These are phyloP conservation scores for Symbiodinium natans DNA, from an alignment of 73 alveolate species.

Conservation along the genomic window DNA sequence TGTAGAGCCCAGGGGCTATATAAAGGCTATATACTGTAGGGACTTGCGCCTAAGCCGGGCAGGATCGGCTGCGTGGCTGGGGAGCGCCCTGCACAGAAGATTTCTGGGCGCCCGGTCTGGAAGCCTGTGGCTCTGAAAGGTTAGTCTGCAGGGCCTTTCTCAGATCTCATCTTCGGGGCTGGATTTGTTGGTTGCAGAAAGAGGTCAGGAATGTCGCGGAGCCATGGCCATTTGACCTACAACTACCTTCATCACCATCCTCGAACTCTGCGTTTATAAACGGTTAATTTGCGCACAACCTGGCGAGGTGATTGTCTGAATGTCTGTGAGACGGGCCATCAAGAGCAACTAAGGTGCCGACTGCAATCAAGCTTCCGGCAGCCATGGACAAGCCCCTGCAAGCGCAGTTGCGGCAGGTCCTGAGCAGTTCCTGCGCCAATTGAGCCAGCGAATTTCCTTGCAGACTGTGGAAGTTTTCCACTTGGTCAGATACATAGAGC, in stretches of 20 bases:
- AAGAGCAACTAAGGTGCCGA: background rate
- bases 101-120: conserved; percentile 29
- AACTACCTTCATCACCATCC: too few species aligned
- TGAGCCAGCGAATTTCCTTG: background rate
- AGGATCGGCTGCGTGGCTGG: conserved; percentile 64
- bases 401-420: background rate
- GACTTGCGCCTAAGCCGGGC: too few species aligned
- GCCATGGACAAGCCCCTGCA: background rate
- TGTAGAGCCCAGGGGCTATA: too few species aligned
- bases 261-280: too few species aligned
- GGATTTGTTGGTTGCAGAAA: too few species aligned
- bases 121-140: background rate
- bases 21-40: too few species aligned
- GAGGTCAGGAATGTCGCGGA: too few species aligned
- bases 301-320: too few species aligned
- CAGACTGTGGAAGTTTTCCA: background rate
- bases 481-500: background rate
- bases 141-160: background rate
- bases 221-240: too few species aligned
- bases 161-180: too few species aligned
- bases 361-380: background rate
- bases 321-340: background rate
- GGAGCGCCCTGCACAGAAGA: conserved; percentile 21
- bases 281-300: too few species aligned
- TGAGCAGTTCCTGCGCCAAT: background rate